Percentiles rank a stretch among this genome's conserved stretches.
Conservation (phyloP, 306 rosid species). For the Canavalia gladiata region DNA sequence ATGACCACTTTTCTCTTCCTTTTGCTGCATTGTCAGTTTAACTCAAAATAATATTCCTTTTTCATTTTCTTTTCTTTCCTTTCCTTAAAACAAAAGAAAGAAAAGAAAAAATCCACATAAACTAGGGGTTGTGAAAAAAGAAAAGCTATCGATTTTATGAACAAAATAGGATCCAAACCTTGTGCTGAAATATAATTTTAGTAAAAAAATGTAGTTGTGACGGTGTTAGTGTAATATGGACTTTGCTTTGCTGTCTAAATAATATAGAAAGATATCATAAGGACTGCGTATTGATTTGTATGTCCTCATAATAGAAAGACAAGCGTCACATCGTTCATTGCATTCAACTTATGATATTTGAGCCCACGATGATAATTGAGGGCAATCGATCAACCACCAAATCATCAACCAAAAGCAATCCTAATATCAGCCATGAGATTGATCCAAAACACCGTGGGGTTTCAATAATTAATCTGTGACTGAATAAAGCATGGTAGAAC, state of each 20-base stretch:
- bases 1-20: not conserved
- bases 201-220: constrained; percentile 24
- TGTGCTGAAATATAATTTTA: constrained; percentile 20
- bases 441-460: constrained; percentile 4
- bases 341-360: constrained; percentile 32
- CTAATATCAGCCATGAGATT: constrained; percentile 4
- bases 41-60: not conserved
- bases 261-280: constrained; percentile 37
- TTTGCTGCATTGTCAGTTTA: not conserved
- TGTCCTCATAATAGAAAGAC: constrained; percentile 32
- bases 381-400: constrained; percentile 42
- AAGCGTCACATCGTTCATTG: constrained; percentile 42
- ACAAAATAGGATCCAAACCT: constrained; percentile 26
- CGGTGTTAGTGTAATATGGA: constrained; percentile 39
- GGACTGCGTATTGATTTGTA: constrained; percentile 37
- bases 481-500: not conserved
- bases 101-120: not conserved
- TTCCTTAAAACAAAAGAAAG: not conserved
- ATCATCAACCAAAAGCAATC: constrained; percentile 23
- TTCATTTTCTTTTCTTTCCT: not conserved
- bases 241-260: constrained; percentile 43
- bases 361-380: constrained; percentile 45
- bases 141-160: constrained; percentile 35
- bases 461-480: not conserved
- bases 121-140: not conserved